phyloP scores from a whole-genome alignment of 2,329 filamentous ascomycete genomes.

The Apiospora malaysiana region DNA sequence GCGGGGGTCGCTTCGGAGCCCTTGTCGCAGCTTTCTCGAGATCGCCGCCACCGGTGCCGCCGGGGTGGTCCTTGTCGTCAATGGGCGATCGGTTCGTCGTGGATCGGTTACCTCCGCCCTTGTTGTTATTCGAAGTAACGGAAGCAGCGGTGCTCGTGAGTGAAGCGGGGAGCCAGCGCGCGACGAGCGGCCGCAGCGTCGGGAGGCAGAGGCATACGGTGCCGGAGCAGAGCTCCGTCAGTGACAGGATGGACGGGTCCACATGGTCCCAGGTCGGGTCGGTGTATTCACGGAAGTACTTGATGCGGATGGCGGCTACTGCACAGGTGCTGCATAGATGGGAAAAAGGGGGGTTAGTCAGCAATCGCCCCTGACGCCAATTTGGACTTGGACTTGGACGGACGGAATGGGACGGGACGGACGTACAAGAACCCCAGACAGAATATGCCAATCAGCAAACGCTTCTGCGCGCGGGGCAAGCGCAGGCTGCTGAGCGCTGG shows the following conservation, averaged over 20 bases:
- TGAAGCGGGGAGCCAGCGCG: constrained; percentile 13
- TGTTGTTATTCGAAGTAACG: background rate
- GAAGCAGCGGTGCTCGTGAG: constrained; percentile 1
- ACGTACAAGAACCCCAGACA: constrained; percentile 24
- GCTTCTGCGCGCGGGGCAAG: constrained; percentile 31
- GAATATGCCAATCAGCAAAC: constrained; percentile 36
- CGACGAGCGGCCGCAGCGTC: constrained; percentile 17
- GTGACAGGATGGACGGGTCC: constrained; percentile 5
- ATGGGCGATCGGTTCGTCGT: background rate
- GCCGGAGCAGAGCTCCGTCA: constrained; percentile 20
- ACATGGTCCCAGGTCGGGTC: constrained; percentile 10
- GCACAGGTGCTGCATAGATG: background rate
- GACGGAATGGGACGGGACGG: too few species aligned
- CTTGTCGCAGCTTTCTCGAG: background rate
- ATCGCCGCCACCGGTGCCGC: background rate
- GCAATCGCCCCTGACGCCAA: background rate
- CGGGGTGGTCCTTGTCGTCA: background rate
- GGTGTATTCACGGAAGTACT: constrained; percentile 1
- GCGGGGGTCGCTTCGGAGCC: background rate
- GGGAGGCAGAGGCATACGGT: constrained; percentile 17
- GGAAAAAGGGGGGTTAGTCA: background rate
- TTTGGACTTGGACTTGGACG: background rate
- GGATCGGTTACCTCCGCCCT: background rate
- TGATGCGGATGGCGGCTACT: constrained; percentile 29
- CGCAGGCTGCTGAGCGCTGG: constrained; percentile 35